Conservation (phyloP, 495 filamentous ascomycete species). For the Penicillium goetzii region DNA sequence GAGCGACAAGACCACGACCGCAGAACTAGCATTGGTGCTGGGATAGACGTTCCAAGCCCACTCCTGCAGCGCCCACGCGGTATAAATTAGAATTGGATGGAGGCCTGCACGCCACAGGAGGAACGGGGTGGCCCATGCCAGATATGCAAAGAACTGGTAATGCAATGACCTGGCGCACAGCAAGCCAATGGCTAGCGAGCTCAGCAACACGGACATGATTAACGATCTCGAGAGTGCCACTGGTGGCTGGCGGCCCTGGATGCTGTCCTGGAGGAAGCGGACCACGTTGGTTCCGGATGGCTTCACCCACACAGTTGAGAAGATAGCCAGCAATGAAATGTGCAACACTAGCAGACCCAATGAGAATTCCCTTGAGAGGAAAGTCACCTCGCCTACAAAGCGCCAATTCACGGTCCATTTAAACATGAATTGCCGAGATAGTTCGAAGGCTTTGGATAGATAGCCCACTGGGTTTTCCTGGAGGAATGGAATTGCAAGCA, state of each 20-base stretch:
- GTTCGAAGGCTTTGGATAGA: slow-evolving; percentile 79
- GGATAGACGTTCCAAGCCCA: slow-evolving; percentile 98
- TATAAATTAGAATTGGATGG: slow-evolving; percentile 72
- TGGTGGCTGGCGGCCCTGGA: slow-evolving; percentile 58
- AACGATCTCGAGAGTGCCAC: slow-evolving; percentile 70
- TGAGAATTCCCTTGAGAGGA: slow-evolving; percentile 77
- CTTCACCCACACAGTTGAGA: slow-evolving; percentile 61
- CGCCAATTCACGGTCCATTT: slow-evolving; percentile 99
- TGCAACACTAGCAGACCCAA: slow-evolving; percentile 69
- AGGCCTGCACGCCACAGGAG: slow-evolving; percentile 82
- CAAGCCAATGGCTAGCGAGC: slow-evolving; percentile 80
- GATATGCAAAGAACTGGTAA: slow-evolving; percentile 96
- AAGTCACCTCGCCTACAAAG: slow-evolving; percentile 80
- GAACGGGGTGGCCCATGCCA: slow-evolving; percentile 90
- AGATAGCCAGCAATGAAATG: slow-evolving; percentile 63
- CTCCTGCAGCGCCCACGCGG: slow-evolving; percentile 82
- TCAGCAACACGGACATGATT: slow-evolving; percentile 76
- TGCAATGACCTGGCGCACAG: slow-evolving; percentile 90
- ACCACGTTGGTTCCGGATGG: slow-evolving; percentile 52
- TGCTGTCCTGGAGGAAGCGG: slow-evolving; percentile 53
- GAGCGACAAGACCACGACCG: slow-evolving; percentile 72
- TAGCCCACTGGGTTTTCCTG: slow-evolving; percentile 70
- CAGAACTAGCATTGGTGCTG: slow-evolving; percentile 81
- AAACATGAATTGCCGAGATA: slow-evolving; percentile 87
- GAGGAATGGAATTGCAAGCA: slow-evolving; percentile 79